Percentiles rank a stretch among this genome's conserved stretches.
These are phyloP conservation scores for Cucumis melo DNA, from an alignment of 306 rosid species.

Conservation along the genomic window DNA sequence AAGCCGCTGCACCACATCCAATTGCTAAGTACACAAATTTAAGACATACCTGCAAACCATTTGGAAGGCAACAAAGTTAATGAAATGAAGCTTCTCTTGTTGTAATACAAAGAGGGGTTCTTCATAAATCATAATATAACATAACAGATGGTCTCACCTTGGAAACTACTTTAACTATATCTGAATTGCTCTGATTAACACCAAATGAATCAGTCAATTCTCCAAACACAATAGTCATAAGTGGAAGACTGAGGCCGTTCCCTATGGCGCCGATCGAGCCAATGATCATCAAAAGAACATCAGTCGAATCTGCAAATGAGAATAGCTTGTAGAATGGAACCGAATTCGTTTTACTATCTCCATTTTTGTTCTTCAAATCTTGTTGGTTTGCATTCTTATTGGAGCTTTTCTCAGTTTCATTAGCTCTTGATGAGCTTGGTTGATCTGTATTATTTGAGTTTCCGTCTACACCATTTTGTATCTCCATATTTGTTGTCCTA, in stretches of 20 bases:
- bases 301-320: slow-evolving; percentile 63
- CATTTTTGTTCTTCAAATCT: slow-evolving; percentile 22
- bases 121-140: not conserved
- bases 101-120: not conserved
- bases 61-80: not conserved
- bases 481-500: slow-evolving; percentile 23
- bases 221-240: slow-evolving; percentile 57
- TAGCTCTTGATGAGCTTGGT: slow-evolving; percentile 19
- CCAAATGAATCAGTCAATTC: slow-evolving; percentile 56
- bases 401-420: slow-evolving; percentile 9
- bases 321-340: slow-evolving; percentile 70
- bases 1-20: slow-evolving; percentile 44
- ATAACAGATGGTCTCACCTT: slow-evolving; percentile 9
- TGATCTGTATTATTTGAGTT: slow-evolving; percentile 9
- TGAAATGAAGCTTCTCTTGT: not conserved
- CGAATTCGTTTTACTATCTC: slow-evolving; percentile 19
- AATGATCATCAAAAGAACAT: slow-evolving; percentile 40
- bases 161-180: slow-evolving; percentile 48
- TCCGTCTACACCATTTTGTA: slow-evolving; percentile 14
- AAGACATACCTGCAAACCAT: slow-evolving; percentile 33
- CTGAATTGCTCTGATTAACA: slow-evolving; percentile 6
- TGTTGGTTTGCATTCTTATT: slow-evolving; percentile 5
- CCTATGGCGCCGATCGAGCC: slow-evolving; percentile 56
- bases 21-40: slow-evolving; percentile 53
- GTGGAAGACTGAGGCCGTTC: slow-evolving; percentile 44